phyloP scores from a whole-genome alignment of 176 grass and related monocot genomes.

The Puya raimondii region DNA sequence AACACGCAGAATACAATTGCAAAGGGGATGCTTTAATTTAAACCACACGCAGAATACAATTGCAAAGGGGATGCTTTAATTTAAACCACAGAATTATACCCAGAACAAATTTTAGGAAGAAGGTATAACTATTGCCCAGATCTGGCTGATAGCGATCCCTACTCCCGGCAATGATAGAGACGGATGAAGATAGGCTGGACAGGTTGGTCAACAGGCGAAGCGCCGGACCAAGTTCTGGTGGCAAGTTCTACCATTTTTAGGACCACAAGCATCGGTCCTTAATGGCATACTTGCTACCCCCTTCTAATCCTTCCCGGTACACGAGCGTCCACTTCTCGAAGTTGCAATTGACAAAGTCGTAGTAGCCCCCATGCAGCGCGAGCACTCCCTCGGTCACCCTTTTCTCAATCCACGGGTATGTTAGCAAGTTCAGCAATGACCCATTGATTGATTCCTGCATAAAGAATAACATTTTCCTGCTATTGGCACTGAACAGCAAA shows the following conservation, averaged over 20 bases:
- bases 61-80: no score
- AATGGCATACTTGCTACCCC: conserved; percentile 93
- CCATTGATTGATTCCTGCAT: conserved; percentile 84
- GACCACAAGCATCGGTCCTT: conserved; percentile 69
- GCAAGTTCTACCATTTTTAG: background rate
- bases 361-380: conserved; percentile 79
- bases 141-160: no score
- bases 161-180: no score
- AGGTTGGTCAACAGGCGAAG: no score
- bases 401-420: conserved; percentile 94
- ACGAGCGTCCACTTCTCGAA: conserved; percentile 93
- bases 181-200: no score
- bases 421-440: conserved; percentile 80
- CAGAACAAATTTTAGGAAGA: no score
- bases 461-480: conserved; percentile 6
- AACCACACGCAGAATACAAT: no score
- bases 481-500: no score
- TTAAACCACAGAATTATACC: no score
- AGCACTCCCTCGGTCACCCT: conserved; percentile 65
- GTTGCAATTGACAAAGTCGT: conserved; percentile 76
- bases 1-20: no score
- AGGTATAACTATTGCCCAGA: no score
- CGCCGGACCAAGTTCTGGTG: background rate
- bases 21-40: no score
- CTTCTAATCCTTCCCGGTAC: conserved; percentile 62